A percentile compares a stretch with the other conserved stretches of the same genome.
phyloP scores from a whole-genome alignment of 257 asterid genomes.

The Ballota nigra region DNA sequence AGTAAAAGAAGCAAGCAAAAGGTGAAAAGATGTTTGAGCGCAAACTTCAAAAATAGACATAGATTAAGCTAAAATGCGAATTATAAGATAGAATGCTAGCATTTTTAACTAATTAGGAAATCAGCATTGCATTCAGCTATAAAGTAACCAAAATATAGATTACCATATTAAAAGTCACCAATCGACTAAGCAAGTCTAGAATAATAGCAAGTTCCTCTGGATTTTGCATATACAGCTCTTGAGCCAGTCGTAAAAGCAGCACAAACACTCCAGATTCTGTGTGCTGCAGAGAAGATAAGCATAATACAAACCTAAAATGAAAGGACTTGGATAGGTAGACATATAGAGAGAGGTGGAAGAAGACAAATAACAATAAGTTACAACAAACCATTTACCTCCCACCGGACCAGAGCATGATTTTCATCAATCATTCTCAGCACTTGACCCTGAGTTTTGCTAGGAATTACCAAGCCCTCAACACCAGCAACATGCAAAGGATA shows the following conservation, averaged over 20 bases:
- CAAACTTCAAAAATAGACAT: not conserved
- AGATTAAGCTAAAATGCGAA: not conserved
- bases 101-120: constrained; percentile 2
- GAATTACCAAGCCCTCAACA: constrained; percentile 76
- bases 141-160: constrained; percentile 25
- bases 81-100: constrained; percentile 1
- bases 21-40: not conserved
- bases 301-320: constrained; percentile 1
- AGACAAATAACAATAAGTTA: not conserved
- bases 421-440: constrained; percentile 71
- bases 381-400: constrained; percentile 67
- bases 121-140: constrained; percentile 6
- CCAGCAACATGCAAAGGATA: constrained; percentile 62
- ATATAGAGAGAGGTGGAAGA: not conserved
- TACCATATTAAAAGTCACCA: constrained; percentile 79
- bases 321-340: not conserved
- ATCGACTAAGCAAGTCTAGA: constrained; percentile 75
- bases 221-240: constrained; percentile 47
- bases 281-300: constrained; percentile 45
- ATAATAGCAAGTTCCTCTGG: constrained; percentile 52
- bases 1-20: constrained; percentile 13
- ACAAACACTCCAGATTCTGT: constrained; percentile 76
- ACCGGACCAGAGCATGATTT: constrained; percentile 68
- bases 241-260: constrained; percentile 78
- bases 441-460: constrained; percentile 72